phyloP scores from a whole-genome alignment of 2,329 filamentous ascomycete genomes.

The Stachybotrys elegans region DNA sequence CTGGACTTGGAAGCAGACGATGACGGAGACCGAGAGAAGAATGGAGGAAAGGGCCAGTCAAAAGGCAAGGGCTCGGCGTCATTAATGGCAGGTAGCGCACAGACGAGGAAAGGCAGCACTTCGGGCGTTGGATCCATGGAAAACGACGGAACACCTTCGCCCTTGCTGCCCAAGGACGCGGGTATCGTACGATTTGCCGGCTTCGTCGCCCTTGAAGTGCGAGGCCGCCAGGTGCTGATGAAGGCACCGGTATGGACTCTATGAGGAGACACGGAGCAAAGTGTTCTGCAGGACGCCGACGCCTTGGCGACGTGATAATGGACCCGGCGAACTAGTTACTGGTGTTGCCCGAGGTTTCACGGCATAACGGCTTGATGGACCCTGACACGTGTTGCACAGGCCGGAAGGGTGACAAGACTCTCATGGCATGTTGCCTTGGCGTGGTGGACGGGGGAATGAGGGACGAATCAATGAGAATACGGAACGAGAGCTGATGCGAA shows the following conservation, averaged over 20 bases:
- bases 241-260: conserved; percentile 72
- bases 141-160: conserved; percentile 15
- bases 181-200: conserved; percentile 67
- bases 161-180: conserved; percentile 39
- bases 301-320: neutral
- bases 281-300: too few species aligned
- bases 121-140: conserved; percentile 34
- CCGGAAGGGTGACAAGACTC: too few species aligned
- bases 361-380: too few species aligned
- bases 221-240: conserved; percentile 67
- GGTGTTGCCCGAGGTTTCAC: too few species aligned
- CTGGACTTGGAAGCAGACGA: conserved; percentile 38
- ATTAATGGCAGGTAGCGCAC: neutral
- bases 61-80: conserved; percentile 39
- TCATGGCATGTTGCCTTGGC: too few species aligned
- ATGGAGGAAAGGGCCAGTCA: conserved; percentile 33
- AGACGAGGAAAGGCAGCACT: conserved; percentile 16
- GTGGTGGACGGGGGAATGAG: too few species aligned
- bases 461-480: too few species aligned
- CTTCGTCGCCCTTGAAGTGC: conserved; percentile 70
- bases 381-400: too few species aligned
- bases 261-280: too few species aligned
- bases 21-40: conserved; percentile 38
- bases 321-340: neutral
- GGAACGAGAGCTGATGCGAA: too few species aligned